phyloP scores from a whole-genome alignment of 805 yeast species.

The Torulaspora indica region DNA sequence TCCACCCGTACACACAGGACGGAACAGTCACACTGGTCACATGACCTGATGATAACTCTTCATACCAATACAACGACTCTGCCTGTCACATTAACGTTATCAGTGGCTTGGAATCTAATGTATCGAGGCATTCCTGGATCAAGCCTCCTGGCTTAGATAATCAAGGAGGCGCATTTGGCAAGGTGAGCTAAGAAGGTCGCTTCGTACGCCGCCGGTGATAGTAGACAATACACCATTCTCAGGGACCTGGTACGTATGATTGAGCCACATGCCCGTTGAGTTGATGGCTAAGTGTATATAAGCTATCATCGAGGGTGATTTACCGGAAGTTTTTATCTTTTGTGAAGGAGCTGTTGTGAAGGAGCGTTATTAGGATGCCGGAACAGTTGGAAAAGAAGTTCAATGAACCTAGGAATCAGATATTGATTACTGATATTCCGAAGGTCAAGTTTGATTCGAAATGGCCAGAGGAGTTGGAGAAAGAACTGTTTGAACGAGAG shows the following conservation, averaged over 20 bases:
- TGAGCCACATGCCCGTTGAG: background rate
- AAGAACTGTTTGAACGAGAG: constrained; percentile 20
- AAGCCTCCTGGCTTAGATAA: background rate
- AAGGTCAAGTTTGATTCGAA: constrained; percentile 20
- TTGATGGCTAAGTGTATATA: too few species aligned
- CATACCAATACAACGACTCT: too few species aligned
- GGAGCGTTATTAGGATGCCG: background rate
- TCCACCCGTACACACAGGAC: background rate
- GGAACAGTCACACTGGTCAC: background rate
- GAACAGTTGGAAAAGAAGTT: background rate
- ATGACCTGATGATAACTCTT: too few species aligned
- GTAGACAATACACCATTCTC: background rate
- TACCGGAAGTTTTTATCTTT: too few species aligned
- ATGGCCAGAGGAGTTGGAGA: constrained; percentile 29
- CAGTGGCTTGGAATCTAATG: background rate
- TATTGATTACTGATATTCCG: constrained; percentile 33
- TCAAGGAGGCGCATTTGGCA: background rate
- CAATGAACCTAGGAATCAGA: constrained; percentile 26
- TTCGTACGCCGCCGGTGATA: background rate
- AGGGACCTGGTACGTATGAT: background rate
- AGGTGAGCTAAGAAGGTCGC: background rate
- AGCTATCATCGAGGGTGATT: too few species aligned
- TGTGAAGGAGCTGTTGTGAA: background rate
- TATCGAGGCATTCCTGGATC: background rate
- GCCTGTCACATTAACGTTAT: too few species aligned